Evolutionary conservation across 73 alveolate genomes (phyloP), one percentile per base, ranked within the genome.

Genomic region (Effrenium voratum): DNA sequence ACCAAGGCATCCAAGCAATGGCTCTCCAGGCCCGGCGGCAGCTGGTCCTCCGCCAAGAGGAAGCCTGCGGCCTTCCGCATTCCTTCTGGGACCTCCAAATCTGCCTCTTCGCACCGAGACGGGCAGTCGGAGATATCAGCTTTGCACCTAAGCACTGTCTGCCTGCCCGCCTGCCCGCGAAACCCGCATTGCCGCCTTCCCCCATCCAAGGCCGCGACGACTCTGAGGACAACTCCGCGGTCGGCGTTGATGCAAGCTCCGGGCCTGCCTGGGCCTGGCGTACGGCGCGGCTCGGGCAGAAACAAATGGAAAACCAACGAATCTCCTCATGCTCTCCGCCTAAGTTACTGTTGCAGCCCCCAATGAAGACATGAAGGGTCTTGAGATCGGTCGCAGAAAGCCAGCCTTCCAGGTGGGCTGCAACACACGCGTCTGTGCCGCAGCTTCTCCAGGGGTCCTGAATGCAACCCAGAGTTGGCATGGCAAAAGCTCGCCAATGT

Each of bases 391-490:
- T 60, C 38, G 30, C 40, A 30, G 26, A 34, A 2, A 10, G 24
- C 28, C 22, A 15, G 73, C 92, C 92, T 82, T 46, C 92, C 92
- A 82, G 15, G 92, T 28, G 19, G 92, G 92, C 49, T 73, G 47
- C 75, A 82, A 73, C 72, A 82, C 73, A 5, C 49, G 13, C 32
- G 92, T 82, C 75, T 73, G 34, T 50, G 46, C 75, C 36, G 76
- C 92, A 28, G 92, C 92, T 82, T 47, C 92, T 34, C n/a, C 38
- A 50, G 92, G 92, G 49, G 92, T 82, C 91, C 91, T 80, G 66
- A 5, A 66, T 10, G 40, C 34, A 0, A 26, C 79, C 16, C 40
- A n/a, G 16, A 66, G 16, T 24, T 0, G 30, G 40, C 79, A 13
- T 24, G 43, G 0, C 44, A 24, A 66, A n/a, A 66, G 41, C n/a